Conservation (phyloP, 1,139 yeast species). For the Saccharomyces uvarum region DNA sequence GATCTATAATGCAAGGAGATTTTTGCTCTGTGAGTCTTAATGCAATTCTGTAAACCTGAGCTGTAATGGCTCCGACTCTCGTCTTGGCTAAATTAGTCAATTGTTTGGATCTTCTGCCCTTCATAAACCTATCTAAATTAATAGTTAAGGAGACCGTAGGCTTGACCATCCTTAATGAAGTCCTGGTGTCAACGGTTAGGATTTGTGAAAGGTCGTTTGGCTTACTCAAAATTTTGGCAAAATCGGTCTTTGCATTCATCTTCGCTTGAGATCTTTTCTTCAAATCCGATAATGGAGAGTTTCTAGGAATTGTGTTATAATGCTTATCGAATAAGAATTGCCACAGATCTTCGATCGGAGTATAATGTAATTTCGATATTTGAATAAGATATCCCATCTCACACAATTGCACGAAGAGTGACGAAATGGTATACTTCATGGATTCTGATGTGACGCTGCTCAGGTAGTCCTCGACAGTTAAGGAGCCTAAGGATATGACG, state of each 20-base stretch:
- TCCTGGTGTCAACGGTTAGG: constrained; percentile 33
- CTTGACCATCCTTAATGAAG: constrained; percentile 37
- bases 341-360: constrained; percentile 53
- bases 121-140: constrained; percentile 59
- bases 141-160: constrained; percentile 50
- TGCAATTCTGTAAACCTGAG: constrained; percentile 56
- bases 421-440: constrained; percentile 12
- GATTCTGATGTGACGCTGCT: constrained; percentile 30
- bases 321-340: constrained; percentile 45
- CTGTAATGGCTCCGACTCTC: constrained; percentile 62
- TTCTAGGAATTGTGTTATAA: constrained; percentile 44
- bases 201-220: constrained; percentile 35
- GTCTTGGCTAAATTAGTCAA: constrained; percentile 57
- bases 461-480: constrained; percentile 55
- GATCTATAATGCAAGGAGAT: constrained; percentile 39
- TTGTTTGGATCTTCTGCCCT: constrained; percentile 57
- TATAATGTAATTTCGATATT: constrained; percentile 34
- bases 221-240: constrained; percentile 20
- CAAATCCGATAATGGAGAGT: constrained; percentile 49
- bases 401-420: constrained; percentile 24
- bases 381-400: constrained; percentile 51
- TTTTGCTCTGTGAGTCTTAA: constrained; percentile 52
- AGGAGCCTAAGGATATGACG: constrained; percentile 54
- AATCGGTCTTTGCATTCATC: constrained; percentile 43
- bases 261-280: constrained; percentile 61